phyloP scores from a whole-genome alignment of 2,329 filamentous ascomycete species.

The Nectriaceae sp. region DNA sequence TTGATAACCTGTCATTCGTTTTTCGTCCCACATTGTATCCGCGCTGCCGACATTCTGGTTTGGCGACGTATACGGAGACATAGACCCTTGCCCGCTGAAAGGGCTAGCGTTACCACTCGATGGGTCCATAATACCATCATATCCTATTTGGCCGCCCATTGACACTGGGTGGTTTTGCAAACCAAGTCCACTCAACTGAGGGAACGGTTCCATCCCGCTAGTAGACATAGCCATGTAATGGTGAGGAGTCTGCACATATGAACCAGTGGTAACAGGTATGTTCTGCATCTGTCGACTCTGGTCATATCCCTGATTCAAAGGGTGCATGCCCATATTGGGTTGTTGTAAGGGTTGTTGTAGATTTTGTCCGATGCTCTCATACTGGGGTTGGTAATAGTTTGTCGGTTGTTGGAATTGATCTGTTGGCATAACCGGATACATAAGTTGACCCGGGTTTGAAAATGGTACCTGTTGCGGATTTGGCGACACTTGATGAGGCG shows the following conservation, averaged over 20 bases:
- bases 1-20: slow-evolving; percentile 16
- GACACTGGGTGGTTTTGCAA: slow-evolving; percentile 29
- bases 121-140: slow-evolving; percentile 34
- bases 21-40: slow-evolving; percentile 27
- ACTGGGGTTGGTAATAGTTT: slow-evolving; percentile 29
- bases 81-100: slow-evolving; percentile 38
- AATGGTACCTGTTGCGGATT: slow-evolving; percentile 21
- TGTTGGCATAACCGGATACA: slow-evolving; percentile 29
- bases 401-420: slow-evolving; percentile 25
- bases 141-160: slow-evolving; percentile 32
- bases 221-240: slow-evolving; percentile 29
- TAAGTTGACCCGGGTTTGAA: slow-evolving; percentile 19
- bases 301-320: slow-evolving; percentile 28
- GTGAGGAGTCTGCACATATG: slow-evolving; percentile 23
- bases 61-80: slow-evolving; percentile 38
- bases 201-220: slow-evolving; percentile 34
- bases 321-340: slow-evolving; percentile 24
- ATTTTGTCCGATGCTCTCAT: slow-evolving; percentile 28
- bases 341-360: slow-evolving; percentile 30
- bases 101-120: slow-evolving; percentile 37
- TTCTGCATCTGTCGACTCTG: slow-evolving; percentile 24
- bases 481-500: slow-evolving; percentile 21
- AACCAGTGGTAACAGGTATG: slow-evolving; percentile 24
- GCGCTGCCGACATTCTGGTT: slow-evolving; percentile 28
- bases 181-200: slow-evolving; percentile 34